Evolutionary conservation across 768 basidiomycete species (phyloP).

Genomic region (Neoboletus brunneissimus): DNA sequence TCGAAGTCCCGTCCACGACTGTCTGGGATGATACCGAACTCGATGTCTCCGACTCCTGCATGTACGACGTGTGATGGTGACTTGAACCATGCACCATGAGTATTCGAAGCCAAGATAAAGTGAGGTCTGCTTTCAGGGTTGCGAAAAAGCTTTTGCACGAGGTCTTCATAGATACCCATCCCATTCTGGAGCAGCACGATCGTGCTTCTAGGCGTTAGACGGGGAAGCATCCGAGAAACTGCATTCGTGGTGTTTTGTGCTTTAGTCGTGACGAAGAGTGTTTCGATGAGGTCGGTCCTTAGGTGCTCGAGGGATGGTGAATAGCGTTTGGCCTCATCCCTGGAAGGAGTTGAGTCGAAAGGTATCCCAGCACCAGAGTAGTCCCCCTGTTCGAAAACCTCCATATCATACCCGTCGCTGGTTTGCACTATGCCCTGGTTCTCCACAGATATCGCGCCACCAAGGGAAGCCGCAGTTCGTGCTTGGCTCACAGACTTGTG

Average conservation of each 20-base stretch:
- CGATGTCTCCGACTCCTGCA: slow-evolving; percentile 63
- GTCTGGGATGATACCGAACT: slow-evolving; percentile 81
- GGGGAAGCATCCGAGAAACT: slow-evolving; percentile 55
- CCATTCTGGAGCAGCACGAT: slow-evolving; percentile 95
- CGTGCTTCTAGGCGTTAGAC: slow-evolving; percentile 66
- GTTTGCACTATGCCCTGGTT: slow-evolving; percentile 42
- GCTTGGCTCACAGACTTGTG: slow-evolving; percentile 50
- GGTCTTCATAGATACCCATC: slow-evolving; percentile 85
- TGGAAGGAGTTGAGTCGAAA: slow-evolving; percentile 14
- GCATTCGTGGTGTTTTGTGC: slow-evolving; percentile 61
- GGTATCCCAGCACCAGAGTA: slow-evolving; percentile 20
- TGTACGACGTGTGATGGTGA: slow-evolving; percentile 58
- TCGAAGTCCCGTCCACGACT: slow-evolving; percentile 61
- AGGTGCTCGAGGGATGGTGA: slow-evolving; percentile 13
- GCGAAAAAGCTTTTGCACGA: slow-evolving; percentile 65
- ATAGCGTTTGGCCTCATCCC: slow-evolving; percentile 12
- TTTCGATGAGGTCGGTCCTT: slow-evolving; percentile 50
- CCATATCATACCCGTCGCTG: slow-evolving; percentile 47
- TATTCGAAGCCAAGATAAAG: slow-evolving; percentile 81
- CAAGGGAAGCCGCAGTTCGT: slow-evolving; percentile 30
- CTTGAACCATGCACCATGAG: slow-evolving; percentile 71
- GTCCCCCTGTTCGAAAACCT: slow-evolving; percentile 41
- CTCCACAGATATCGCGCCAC: slow-evolving; percentile 47
- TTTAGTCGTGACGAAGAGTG: slow-evolving; percentile 82
- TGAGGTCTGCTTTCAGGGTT: slow-evolving; percentile 74